Evolutionary conservation across 495 filamentous ascomycete genomes (phyloP), one percentile per base, ranked within the genome.

Genomic region (Penicillium desertorum): DNA sequence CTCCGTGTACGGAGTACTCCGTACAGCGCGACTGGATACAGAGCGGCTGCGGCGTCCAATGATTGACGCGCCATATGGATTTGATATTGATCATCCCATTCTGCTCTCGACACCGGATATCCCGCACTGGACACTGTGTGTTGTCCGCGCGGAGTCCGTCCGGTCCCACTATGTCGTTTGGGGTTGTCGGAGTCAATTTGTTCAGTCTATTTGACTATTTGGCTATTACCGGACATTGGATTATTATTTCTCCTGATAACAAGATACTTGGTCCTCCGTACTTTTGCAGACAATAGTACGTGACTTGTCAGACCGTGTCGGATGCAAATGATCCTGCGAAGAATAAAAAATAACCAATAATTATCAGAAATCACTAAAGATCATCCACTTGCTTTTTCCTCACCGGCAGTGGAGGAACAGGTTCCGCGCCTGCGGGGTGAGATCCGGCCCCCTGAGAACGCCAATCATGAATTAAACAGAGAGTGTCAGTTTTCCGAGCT

Each of bases 381-480:
- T 14, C 30, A 34, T 34, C 30, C 30, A 34, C 30, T 36, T 34
- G 29, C 29, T 36, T 53, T 44, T 55, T 37, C 51, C 39, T 61
- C 58, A 61, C 59, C 59, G 59, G 59, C 27, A 54, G 36, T 58
- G 49, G 41, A 51, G 49, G 60, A 63, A 60, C 53, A 49, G 34
- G 62, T 69, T 67, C 69, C 66, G 67, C 66, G 67, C 66, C 56
- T 69, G 71, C 71, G 67, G 72, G 50, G 67, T 71, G 66, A 64
- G 54, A 58, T 60, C 49, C 56, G 60, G 32, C 22, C 41, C 47
- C 36, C 36, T 17, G 37, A 41, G 23, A 23, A 45, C 51, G 45
- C 71, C 73, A 76, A 75, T 75, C 68, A 72, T 27, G 57, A 58
- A 42, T 51, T 17, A 56, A 47, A 62, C 53, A 59, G 54, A 51